phyloP scores from a whole-genome alignment of 1,284 basidiomycete genomes.

The Cryptococcus jaspeensis region DNA sequence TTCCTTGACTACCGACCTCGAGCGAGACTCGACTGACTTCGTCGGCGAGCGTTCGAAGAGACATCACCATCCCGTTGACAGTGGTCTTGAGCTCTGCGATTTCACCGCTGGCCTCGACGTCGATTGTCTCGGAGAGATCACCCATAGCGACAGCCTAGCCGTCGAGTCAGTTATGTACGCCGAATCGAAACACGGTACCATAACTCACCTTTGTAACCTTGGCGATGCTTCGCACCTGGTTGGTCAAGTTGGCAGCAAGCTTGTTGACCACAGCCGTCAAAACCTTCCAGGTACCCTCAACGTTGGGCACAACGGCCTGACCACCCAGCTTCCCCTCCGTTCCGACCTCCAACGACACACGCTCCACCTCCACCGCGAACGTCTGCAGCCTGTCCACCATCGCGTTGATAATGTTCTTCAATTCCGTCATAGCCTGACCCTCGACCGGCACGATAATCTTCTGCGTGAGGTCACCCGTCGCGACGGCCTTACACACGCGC shows the following conservation, averaged over 20 bases:
- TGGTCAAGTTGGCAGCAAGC: constrained; percentile 89
- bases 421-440: constrained; percentile 93
- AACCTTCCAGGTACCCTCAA: constrained; percentile 92
- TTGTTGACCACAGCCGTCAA: constrained; percentile 88
- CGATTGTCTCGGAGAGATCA: constrained; percentile 93
- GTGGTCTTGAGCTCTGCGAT: constrained; percentile 97
- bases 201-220: constrained; percentile 74
- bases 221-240: constrained; percentile 91
- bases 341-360: constrained; percentile 79
- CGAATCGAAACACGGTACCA: not conserved
- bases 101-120: constrained; percentile 93
- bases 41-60: constrained; percentile 82
- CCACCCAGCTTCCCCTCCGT: constrained; percentile 91
- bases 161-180: not conserved
- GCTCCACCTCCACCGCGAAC: constrained; percentile 56
- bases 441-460: constrained; percentile 96
- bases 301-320: constrained; percentile 86
- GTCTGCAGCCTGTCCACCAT: constrained; percentile 68
- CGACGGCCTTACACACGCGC: constrained; percentile 87
- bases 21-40: constrained; percentile 95
- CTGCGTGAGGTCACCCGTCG: constrained; percentile 87
- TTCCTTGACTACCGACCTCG: constrained; percentile 87
- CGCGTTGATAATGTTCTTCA: constrained; percentile 96
- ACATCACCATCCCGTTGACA: constrained; percentile 95
- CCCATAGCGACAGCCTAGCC: constrained; percentile 80